Evolutionary conservation across 805 yeast species (phyloP), one percentile per base, ranked within the genome.

Genomic region (Teunomyces barrocoloradensis): DNA sequence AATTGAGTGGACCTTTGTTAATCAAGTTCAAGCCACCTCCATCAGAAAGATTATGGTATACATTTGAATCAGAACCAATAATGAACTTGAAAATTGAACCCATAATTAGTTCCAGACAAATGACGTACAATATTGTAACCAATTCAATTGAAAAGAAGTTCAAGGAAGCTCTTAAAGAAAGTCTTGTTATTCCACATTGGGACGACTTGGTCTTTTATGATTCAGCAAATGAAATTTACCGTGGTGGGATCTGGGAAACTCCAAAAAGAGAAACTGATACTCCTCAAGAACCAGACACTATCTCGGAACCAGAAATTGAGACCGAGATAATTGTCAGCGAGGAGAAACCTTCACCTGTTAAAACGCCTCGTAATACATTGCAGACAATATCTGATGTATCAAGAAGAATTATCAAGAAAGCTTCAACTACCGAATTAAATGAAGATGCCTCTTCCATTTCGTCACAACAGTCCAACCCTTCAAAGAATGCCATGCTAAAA

Each of bases 231-330:
- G 96, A 89, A 53, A 65, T 89, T 11, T 94, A 82, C 63, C 78
- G 97, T 53, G 99, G 97, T 43, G 99, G 99, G 13, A 81, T 92
- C 20, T 92, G 98, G 98, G 90, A 85, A 53, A 72, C 73, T 18
- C 47, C 65, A 0, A 58, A 40, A 1, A 58, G 71, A 39, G 55
- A 59, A 21, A 4, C 23, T 17, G 29, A 23, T 6, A 23, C 20
- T 5, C 39, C 25, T 13, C 23, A 33, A 6, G 37, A 38, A 5
- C 21, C 25, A 5, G 43, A 39, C 9, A 30, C 41, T 10, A 28
- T 42, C 3, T 35, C 39, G 20, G 44, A 43, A 25, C 33, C 41
- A n/a, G 40, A 32, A 13, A 23, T 35, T 10, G 46, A 36, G 13
- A 18, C 42, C 4, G 42, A 23, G 29, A 29, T 17, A 11, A 25